Conservation (phyloP, 1,139 yeast genomes). For the Yamadazyma songkhlaensis region DNA sequence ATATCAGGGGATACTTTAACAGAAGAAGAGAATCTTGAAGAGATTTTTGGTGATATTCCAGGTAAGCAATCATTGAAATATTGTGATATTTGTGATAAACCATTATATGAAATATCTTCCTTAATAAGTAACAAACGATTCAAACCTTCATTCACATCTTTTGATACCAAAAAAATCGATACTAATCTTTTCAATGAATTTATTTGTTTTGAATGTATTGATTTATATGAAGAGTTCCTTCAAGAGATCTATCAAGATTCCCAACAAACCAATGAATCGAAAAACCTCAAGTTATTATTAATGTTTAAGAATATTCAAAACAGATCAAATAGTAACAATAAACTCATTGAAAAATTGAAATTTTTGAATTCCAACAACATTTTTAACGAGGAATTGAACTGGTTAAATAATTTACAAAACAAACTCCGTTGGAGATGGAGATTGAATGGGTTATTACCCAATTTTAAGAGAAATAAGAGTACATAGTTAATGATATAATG, state of each 20-base stretch:
- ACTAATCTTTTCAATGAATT: slow-evolving; percentile 42
- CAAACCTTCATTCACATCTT: slow-evolving; percentile 3
- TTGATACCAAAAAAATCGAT: slow-evolving; percentile 9
- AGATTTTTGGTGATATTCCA: slow-evolving; percentile 41
- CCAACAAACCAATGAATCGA: slow-evolving; percentile 10
- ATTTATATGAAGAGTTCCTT: slow-evolving; percentile 52
- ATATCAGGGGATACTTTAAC: slow-evolving; percentile 13
- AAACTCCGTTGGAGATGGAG: slow-evolving; percentile 35
- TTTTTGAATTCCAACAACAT: slow-evolving; percentile 16
- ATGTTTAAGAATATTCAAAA: slow-evolving; percentile 24
- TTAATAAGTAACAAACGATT: slow-evolving; percentile 26
- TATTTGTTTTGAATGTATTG: slow-evolving; percentile 64
- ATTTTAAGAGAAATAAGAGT: slow-evolving; percentile 5
- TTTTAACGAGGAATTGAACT: slow-evolving; percentile 17
- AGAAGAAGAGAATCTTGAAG: slow-evolving; percentile 30
- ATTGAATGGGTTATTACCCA: slow-evolving; percentile 21
- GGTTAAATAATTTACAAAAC: slow-evolving; percentile 27
- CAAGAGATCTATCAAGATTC: slow-evolving; percentile 23
- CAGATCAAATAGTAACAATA: slow-evolving; percentile 14
- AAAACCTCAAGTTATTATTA: slow-evolving; percentile 17
- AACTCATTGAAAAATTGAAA: slow-evolving; percentile 23
- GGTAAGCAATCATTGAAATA: slow-evolving; percentile 41
- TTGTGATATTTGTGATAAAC: slow-evolving; percentile 66
- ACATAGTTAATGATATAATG: too few species aligned
- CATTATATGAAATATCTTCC: slow-evolving; percentile 62